phyloP scores from a whole-genome alignment of 495 filamentous ascomycete species.

The Penicillium herquei region DNA sequence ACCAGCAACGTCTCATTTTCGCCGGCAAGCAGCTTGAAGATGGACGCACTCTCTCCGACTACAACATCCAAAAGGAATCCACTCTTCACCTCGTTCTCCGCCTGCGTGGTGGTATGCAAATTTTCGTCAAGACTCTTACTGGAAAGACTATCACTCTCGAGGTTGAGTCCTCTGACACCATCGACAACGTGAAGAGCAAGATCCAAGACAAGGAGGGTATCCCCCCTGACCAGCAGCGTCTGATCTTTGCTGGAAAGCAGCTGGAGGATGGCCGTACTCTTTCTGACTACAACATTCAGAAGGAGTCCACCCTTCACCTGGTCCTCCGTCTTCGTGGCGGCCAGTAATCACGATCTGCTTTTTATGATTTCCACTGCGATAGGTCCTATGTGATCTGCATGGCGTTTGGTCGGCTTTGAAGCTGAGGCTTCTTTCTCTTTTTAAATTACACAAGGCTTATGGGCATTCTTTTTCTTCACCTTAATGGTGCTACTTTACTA shows the following conservation, averaged over 20 bases:
- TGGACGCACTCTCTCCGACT: slow-evolving; percentile 90
- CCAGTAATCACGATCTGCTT: slow-evolving; percentile 47
- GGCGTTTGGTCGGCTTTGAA: slow-evolving; percentile 46
- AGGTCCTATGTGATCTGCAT: slow-evolving; percentile 36
- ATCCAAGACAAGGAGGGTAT: slow-evolving; percentile 94
- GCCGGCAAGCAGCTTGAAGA: slow-evolving; percentile 95
- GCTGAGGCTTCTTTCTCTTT: slow-evolving; percentile 28
- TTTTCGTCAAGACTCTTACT: slow-evolving; percentile 91
- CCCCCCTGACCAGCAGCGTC: slow-evolving; percentile 82
- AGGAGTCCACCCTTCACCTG: slow-evolving; percentile 85
- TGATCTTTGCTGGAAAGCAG: slow-evolving; percentile 92
- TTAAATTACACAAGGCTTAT: slow-evolving; percentile 21
- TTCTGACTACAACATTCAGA: slow-evolving; percentile 92
- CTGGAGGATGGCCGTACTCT: slow-evolving; percentile 81
- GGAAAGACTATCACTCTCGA: slow-evolving; percentile 93
- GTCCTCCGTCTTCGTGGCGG: slow-evolving; percentile 87
- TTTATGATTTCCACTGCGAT: slow-evolving; percentile 22
- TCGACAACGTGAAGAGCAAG: slow-evolving; percentile 91
- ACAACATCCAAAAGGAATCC: slow-evolving; percentile 99
- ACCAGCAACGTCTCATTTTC: slow-evolving; percentile 94
- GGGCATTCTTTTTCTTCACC: slow-evolving; percentile 33
- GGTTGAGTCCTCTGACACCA: slow-evolving; percentile 85
- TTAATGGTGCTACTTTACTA: slow-evolving; percentile 12
- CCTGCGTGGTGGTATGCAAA: slow-evolving; percentile 96
- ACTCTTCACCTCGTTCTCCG: slow-evolving; percentile 97